Percentiles rank a stretch among this genome's conserved stretches.
Conservation (phyloP, 1,284 basidiomycete genomes). For the Trametes hirsuta region DNA sequence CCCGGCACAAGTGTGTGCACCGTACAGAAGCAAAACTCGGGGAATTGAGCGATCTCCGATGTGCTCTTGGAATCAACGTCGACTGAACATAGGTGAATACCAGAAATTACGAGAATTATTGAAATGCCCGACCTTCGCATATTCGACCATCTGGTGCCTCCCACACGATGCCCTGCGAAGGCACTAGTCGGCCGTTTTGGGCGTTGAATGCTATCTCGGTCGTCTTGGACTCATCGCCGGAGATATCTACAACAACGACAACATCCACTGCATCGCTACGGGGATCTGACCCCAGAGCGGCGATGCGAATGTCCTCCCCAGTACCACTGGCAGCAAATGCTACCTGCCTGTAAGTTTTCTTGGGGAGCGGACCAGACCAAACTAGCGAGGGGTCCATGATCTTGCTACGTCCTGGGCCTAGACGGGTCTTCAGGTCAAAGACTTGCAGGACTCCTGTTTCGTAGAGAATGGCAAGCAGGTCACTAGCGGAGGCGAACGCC, state of each 20-base stretch:
- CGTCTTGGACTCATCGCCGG: constrained; percentile 7
- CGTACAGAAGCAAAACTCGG: constrained; percentile 60
- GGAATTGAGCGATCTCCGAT: constrained; percentile 47
- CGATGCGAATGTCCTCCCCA: constrained; percentile 14
- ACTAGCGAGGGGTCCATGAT: constrained; percentile 59
- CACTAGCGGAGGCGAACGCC: constrained; percentile 59
- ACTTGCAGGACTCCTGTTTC: constrained; percentile 64
- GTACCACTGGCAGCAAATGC: constrained; percentile 6
- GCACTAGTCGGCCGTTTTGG: constrained; percentile 48
- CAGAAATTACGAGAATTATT: neutral
- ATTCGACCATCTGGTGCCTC: constrained; percentile 57
- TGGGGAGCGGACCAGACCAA: constrained; percentile 46
- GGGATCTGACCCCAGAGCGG: constrained; percentile 21
- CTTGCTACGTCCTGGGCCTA: constrained; percentile 65
- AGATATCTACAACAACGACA: constrained; percentile 20
- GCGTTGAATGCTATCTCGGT: constrained; percentile 33
- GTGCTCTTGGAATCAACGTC: constrained; percentile 27
- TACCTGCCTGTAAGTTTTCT: constrained; percentile 26
- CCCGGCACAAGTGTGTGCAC: constrained; percentile 15
- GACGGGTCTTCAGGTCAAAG: constrained; percentile 70
- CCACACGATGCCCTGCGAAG: constrained; percentile 43
- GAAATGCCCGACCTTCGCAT: constrained; percentile 46
- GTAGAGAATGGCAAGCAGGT: constrained; percentile 74
- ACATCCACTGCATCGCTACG: constrained; percentile 21
- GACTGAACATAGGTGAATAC: constrained; percentile 27